phyloP scores from a whole-genome alignment of 768 basidiomycete genomes.

The Hypholoma sublateritium region DNA sequence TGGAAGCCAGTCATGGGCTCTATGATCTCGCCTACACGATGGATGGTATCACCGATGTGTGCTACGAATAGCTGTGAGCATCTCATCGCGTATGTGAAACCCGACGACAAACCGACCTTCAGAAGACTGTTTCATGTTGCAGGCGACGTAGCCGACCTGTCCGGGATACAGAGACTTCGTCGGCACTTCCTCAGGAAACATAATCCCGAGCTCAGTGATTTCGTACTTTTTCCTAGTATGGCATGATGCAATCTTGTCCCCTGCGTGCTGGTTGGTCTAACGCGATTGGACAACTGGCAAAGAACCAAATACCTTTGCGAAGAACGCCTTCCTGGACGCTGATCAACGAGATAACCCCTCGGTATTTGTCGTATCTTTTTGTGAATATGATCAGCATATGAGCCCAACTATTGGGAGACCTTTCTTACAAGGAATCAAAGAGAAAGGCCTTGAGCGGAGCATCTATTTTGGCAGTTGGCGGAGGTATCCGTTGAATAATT shows the following conservation, averaged over 20 bases:
- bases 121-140: constrained; percentile 96
- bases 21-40: constrained; percentile 70
- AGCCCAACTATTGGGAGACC: background rate
- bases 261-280: constrained; percentile 34
- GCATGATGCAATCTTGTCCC: constrained; percentile 87
- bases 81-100: background rate
- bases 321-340: constrained; percentile 79
- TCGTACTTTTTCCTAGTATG: constrained; percentile 89
- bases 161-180: constrained; percentile 68
- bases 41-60: constrained; percentile 91
- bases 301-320: constrained; percentile 62
- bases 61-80: constrained; percentile 44
- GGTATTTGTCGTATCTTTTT: constrained; percentile 86
- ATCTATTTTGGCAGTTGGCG: constrained; percentile 57
- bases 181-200: constrained; percentile 87
- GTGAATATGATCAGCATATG: constrained; percentile 8
- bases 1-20: constrained; percentile 90
- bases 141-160: constrained; percentile 87
- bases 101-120: constrained; percentile 58
- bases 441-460: constrained; percentile 79
- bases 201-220: constrained; percentile 82
- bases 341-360: constrained; percentile 92
- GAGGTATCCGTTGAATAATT: constrained; percentile 82
- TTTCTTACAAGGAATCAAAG: constrained; percentile 85
- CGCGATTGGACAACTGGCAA: background rate